Conservation (phyloP, 305 asterid species). For the Solanum aculeatissimum region DNA sequence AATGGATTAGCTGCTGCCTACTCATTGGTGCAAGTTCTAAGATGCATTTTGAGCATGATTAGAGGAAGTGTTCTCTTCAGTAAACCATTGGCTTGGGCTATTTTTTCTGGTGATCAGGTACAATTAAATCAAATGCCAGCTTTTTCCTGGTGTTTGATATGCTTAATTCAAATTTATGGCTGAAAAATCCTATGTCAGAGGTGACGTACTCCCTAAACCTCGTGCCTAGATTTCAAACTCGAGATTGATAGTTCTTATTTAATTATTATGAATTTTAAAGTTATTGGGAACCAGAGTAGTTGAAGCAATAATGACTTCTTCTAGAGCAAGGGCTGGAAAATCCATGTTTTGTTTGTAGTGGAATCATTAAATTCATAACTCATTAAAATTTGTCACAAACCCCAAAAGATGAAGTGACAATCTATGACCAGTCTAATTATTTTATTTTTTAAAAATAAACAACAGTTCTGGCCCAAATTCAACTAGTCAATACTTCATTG, state of each 20-base stretch:
- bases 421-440: background rate
- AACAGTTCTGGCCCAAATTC: background rate
- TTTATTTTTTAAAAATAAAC: background rate
- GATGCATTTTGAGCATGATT: constrained; percentile 67
- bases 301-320: background rate
- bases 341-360: background rate
- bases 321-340: background rate
- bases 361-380: background rate
- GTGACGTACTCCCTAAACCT: fast-evolving
- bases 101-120: constrained; percentile 96
- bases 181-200: background rate
- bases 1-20: constrained; percentile 83
- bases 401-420: background rate
- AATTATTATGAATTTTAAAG: background rate
- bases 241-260: background rate
- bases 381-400: background rate
- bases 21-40: constrained; percentile 61
- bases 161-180: background rate
- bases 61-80: constrained; percentile 69
- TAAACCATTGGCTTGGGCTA: constrained; percentile 90
- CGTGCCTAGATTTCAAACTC: background rate
- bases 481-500: background rate
- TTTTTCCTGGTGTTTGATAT: background rate
- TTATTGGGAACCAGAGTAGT: background rate
- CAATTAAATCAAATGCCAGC: background rate